Evolutionary conservation across 352 stramenopile genomes (phyloP).

Genomic region (Lagenidium giganteum): DNA sequence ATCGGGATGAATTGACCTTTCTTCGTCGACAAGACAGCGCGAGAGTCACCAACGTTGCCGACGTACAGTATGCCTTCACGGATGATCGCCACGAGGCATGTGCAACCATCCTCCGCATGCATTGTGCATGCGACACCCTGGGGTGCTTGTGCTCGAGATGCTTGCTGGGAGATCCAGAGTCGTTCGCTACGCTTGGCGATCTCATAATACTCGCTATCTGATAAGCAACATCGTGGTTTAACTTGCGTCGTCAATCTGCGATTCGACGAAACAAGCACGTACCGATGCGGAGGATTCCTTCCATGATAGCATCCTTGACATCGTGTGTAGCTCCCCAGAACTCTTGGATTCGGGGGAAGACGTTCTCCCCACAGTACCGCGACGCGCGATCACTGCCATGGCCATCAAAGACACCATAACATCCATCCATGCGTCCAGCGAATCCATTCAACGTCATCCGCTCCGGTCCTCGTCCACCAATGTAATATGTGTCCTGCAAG

Average conservation of each 20-base stretch:
- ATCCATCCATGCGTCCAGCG: slow-evolving; percentile 44
- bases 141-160: slow-evolving; percentile 6
- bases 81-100: slow-evolving; percentile 71
- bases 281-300: slow-evolving; percentile 53
- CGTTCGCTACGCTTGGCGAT: slow-evolving; percentile 40
- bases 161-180: slow-evolving; percentile 4
- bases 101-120: slow-evolving; percentile 74
- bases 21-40: slow-evolving; percentile 57
- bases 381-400: slow-evolving; percentile 76
- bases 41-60: slow-evolving; percentile 81
- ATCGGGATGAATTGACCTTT: slow-evolving; percentile 51
- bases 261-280: slow-evolving; percentile 11
- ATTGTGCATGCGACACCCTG: slow-evolving; percentile 16
- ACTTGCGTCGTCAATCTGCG: too few relatives aligned
- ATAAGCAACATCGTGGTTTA: too few relatives aligned
- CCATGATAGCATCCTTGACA: slow-evolving; percentile 51
- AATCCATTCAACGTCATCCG: slow-evolving; percentile 81
- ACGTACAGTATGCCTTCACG: slow-evolving; percentile 63
- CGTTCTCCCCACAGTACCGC: slow-evolving; percentile 68
- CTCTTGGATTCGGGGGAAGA: slow-evolving; percentile 61
- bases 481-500: slow-evolving; percentile 73
- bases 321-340: slow-evolving; percentile 24
- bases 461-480: slow-evolving; percentile 49
- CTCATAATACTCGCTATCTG: slow-evolving; percentile 63
- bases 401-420: slow-evolving; percentile 82